These are phyloP conservation scores for Moniliella sp. DNA, from an alignment of 1,284 basidiomycete genomes.

Conservation along the genomic window DNA sequence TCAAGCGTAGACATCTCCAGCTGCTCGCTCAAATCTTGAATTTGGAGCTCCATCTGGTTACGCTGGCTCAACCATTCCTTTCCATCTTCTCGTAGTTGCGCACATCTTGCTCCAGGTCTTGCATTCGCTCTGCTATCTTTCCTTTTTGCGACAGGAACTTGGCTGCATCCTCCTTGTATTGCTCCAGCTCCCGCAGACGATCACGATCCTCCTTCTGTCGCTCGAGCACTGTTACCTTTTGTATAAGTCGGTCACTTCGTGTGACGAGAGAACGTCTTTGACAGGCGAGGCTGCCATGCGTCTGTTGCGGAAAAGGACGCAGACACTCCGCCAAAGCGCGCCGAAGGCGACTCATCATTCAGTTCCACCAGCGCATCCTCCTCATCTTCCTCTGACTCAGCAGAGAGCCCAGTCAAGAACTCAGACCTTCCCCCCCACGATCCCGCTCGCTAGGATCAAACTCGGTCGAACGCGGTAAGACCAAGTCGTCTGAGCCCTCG, in stretches of 20 bases:
- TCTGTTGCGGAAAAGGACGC: neutral
- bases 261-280: constrained; percentile 3
- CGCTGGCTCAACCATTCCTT: constrained; percentile 15
- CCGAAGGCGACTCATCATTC: neutral
- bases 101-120: constrained; percentile 16
- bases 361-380: constrained; percentile 1
- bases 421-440: neutral
- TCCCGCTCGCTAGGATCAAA: too few relatives aligned
- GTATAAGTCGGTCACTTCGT: constrained; percentile 44
- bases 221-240: constrained; percentile 68
- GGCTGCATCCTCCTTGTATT: constrained; percentile 58
- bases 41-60: constrained; percentile 39
- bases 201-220: constrained; percentile 59
- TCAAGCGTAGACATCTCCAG: constrained; percentile 85
- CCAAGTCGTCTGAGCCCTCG: too few relatives aligned
- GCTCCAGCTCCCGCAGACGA: constrained; percentile 62
- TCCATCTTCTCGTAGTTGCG: constrained; percentile 17
- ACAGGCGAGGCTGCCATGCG: constrained; percentile 1
- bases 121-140: constrained; percentile 44
- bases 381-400: neutral
- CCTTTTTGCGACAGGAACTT: constrained; percentile 56
- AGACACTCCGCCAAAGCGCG: neutral
- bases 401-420: neutral
- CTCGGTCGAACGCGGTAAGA: too few relatives aligned
- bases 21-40: constrained; percentile 59